phyloP scores from a whole-genome alignment of 139 green algal species.

The Coelastrella sp. region DNA sequence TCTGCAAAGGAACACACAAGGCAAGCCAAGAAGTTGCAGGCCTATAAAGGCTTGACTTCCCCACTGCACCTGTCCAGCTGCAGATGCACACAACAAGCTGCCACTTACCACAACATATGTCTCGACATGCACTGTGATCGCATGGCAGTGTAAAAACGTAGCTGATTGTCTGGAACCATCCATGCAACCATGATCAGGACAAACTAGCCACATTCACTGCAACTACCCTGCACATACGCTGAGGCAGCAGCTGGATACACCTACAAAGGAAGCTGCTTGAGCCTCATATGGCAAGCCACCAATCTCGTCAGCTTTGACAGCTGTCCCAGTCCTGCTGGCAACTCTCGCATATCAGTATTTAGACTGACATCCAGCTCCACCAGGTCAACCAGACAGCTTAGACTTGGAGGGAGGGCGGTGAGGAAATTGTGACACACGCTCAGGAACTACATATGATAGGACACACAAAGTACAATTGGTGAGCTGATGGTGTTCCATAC shows the following conservation, averaged over 20 bases:
- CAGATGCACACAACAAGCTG: too few relatives aligned
- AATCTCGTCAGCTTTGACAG: slow-evolving; percentile 13
- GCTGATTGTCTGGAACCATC: too few relatives aligned
- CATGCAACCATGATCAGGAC: too few relatives aligned
- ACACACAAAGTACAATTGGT: background rate
- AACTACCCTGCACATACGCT: too few relatives aligned
- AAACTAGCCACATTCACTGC: too few relatives aligned
- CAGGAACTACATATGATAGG: slow-evolving; percentile 34
- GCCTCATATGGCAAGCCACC: slow-evolving; percentile 44
- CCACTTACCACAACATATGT: too few relatives aligned
- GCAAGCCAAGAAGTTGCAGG: background rate
- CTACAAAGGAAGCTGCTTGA: slow-evolving; percentile 41
- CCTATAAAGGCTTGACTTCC: too few relatives aligned
- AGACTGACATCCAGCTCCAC: slow-evolving; percentile 37
- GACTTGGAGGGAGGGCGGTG: background rate
- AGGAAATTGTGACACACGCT: slow-evolving; percentile 48
- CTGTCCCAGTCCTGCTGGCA: slow-evolving; percentile 37
- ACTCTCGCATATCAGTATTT: slow-evolving; percentile 50
- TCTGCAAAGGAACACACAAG: slow-evolving; percentile 3
- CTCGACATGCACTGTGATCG: too few relatives aligned
- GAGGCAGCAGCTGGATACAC: too few relatives aligned
- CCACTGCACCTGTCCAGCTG: too few relatives aligned
- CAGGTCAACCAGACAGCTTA: slow-evolving; percentile 29
- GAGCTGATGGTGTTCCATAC: too few relatives aligned
- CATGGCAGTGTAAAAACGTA: too few relatives aligned